phyloP scores from a whole-genome alignment of 176 grass and related monocot species.

The Carex scoparia region DNA sequence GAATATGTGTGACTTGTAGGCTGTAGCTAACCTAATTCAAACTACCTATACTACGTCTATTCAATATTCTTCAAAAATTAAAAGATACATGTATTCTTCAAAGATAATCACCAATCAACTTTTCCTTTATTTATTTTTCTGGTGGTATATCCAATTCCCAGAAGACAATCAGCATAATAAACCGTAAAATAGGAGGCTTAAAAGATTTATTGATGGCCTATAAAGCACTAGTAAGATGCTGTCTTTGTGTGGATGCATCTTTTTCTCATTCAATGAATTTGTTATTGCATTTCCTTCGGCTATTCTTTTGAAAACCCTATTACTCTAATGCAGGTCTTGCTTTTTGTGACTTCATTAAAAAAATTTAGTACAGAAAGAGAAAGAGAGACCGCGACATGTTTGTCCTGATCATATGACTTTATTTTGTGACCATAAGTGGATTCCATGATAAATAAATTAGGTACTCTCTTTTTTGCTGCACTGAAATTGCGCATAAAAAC shows the following conservation, averaged over 20 bases:
- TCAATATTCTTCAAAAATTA: not conserved
- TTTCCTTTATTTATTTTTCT: not conserved
- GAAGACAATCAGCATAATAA: constrained; percentile 9
- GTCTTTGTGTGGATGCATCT: constrained; percentile 16
- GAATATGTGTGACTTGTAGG: not conserved
- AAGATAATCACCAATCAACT: not conserved
- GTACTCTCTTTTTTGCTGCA: not conserved
- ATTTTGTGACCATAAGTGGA: not conserved
- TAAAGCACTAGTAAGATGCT: constrained; percentile 24
- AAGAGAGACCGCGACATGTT: constrained; percentile 11
- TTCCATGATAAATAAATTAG: constrained; percentile 19
- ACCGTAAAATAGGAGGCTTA: constrained; percentile 13
- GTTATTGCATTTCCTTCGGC: not conserved
- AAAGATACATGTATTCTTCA: not conserved
- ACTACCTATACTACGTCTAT: not conserved
- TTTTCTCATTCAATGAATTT: constrained; percentile 24
- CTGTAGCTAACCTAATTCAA: constrained; percentile 8
- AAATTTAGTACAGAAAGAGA: not conserved
- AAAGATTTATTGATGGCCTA: constrained; percentile 5
- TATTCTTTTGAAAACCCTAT: not conserved
- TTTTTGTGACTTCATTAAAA: not conserved
- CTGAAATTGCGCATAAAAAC: not conserved
- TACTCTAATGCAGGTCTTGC: constrained; percentile 2
- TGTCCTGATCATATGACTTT: constrained; percentile 7
- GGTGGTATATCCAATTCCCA: constrained; percentile 4